Conservation (phyloP, 768 basidiomycete genomes). For the Macrolepiota fuliginosa region DNA sequence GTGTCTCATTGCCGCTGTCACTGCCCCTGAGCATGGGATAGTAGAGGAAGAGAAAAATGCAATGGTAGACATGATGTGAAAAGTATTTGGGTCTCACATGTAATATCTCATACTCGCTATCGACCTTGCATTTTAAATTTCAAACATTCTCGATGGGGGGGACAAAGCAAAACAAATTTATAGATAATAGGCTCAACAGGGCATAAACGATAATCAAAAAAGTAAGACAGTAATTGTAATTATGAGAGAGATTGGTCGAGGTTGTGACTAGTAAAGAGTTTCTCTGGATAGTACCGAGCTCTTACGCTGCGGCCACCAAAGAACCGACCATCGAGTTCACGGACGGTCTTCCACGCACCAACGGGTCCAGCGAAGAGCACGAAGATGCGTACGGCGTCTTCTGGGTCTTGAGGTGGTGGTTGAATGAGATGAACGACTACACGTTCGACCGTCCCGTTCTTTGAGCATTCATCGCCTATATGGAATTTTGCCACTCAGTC, state of each 20-base stretch:
- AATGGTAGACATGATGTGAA: background rate
- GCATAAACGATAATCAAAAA: background rate
- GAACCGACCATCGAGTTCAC: conserved; percentile 89
- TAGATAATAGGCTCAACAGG: background rate
- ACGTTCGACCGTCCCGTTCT: conserved; percentile 89
- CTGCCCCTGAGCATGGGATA: background rate
- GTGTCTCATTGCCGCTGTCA: background rate
- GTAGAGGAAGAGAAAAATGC: background rate
- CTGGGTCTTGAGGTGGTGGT: conserved; percentile 60
- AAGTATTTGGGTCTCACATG: background rate
- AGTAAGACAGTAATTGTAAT: conserved; percentile 14
- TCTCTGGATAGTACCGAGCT: conserved; percentile 79
- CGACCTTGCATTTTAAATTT: no score
- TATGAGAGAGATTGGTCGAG: conserved; percentile 43
- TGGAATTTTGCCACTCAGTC: background rate
- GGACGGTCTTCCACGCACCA: conserved; percentile 94
- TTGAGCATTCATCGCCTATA: conserved; percentile 85
- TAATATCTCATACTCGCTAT: background rate
- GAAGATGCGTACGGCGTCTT: conserved; percentile 91
- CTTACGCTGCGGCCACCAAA: conserved; percentile 86
- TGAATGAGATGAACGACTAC: conserved; percentile 80
- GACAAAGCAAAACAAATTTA: conserved; percentile 2
- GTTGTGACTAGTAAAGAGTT: conserved; percentile 44
- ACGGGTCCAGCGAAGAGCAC: conserved; percentile 88
- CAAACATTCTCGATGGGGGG: no score